Evolutionary conservation across 495 filamentous ascomycete species (phyloP).

Genomic region (Penicillium dipodomyicola): DNA sequence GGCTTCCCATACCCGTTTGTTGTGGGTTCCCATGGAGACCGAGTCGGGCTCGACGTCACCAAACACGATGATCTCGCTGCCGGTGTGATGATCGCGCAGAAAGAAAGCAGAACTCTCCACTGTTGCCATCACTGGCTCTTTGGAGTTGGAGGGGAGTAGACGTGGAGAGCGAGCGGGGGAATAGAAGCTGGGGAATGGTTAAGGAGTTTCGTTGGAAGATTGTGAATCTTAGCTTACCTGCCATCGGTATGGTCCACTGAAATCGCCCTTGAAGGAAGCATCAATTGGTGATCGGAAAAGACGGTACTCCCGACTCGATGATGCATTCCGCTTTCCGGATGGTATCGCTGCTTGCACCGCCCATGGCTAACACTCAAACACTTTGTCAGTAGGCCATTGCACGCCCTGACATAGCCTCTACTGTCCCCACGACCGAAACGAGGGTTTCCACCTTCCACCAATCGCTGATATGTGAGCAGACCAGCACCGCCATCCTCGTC

Average conservation of each 20-base stretch:
- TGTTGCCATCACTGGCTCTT: slow-evolving; percentile 37
- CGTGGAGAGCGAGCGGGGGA: slow-evolving; percentile 34
- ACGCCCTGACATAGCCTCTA: slow-evolving; percentile 79
- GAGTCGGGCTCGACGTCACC: slow-evolving; percentile 94
- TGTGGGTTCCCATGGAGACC: slow-evolving; percentile 77
- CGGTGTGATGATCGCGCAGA: slow-evolving; percentile 66
- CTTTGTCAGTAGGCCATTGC: slow-evolving; percentile 75
- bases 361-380: slow-evolving; percentile 83
- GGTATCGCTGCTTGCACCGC: slow-evolving; percentile 71
- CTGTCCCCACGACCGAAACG: slow-evolving; percentile 72
- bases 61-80: slow-evolving; percentile 82
- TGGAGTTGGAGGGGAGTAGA: slow-evolving; percentile 21
- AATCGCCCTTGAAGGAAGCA: slow-evolving; percentile 29
- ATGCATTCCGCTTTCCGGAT: slow-evolving; percentile 45
- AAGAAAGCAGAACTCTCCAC: slow-evolving; percentile 90
- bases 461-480: slow-evolving; percentile 82
- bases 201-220: not conserved
- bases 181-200: slow-evolving; percentile 23
- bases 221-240: slow-evolving; percentile 21
- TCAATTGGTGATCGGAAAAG: slow-evolving; percentile 36
- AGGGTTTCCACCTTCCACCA: slow-evolving; percentile 83
- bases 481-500: slow-evolving; percentile 95
- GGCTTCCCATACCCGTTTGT: slow-evolving; percentile 72
- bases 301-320: slow-evolving; percentile 56
- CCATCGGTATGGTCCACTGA: slow-evolving; percentile 35